Conservation (phyloP, 2,329 filamentous ascomycete genomes). For the Coccinonectria pachysandricola region DNA sequence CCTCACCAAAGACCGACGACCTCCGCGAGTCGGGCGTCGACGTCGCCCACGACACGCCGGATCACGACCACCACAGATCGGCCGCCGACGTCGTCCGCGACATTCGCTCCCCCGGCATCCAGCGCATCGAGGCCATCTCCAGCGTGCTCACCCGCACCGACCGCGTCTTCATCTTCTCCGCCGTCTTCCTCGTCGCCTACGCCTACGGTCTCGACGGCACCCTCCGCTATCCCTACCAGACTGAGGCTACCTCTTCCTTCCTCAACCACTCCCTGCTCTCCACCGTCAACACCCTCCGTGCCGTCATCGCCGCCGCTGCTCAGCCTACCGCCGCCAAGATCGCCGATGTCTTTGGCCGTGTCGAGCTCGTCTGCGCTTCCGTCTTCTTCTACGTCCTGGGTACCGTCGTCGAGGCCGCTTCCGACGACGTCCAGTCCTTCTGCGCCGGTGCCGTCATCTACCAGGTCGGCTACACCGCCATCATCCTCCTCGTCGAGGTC, state of each 20-base stretch:
- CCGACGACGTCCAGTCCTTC: conserved; percentile 39
- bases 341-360: conserved; percentile 53
- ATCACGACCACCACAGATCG: conserved; percentile 1
- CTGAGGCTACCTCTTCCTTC: conserved; percentile 42
- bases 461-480: conserved; percentile 52
- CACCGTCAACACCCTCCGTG: conserved; percentile 46
- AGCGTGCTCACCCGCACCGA: conserved; percentile 40
- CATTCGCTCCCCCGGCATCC: conserved; percentile 41
- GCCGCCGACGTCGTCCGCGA: conserved; percentile 18
- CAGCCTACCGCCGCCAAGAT: conserved; percentile 50
- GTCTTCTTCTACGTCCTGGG: conserved; percentile 51
- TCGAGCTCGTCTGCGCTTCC: conserved; percentile 45
- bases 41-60: conserved; percentile 1
- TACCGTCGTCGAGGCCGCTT: conserved; percentile 45
- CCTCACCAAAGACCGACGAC: too few relatives aligned
- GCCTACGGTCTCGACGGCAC: conserved; percentile 52
- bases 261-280: conserved; percentile 44
- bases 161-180: conserved; percentile 46
- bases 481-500: conserved; percentile 52
- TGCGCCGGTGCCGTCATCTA: conserved; percentile 49
- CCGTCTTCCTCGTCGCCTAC: conserved; percentile 54
- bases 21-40: too few relatives aligned
- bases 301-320: conserved; percentile 50
- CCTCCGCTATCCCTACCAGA: conserved; percentile 46
- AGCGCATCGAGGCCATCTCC: conserved; percentile 47